phyloP scores from a whole-genome alignment of 192 early-diverging fungal species.

The Backusella liffmaniae region DNA sequence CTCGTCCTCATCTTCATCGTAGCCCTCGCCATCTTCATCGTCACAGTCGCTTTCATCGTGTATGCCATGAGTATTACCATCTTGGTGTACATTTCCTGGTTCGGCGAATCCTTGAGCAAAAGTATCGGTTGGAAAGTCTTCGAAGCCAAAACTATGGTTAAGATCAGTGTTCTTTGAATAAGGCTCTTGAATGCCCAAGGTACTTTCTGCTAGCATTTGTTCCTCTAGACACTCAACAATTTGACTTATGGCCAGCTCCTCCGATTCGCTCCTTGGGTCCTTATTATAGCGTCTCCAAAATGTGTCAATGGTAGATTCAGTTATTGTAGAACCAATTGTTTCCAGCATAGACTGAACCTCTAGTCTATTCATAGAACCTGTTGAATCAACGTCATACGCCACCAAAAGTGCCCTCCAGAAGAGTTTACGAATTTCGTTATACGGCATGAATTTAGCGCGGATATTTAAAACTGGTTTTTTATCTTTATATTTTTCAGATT shows the following conservation, averaged over 20 bases:
- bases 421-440: slow-evolving; percentile 56
- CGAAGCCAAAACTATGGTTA: not conserved
- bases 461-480: slow-evolving; percentile 47
- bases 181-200: not conserved
- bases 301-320: slow-evolving; percentile 59
- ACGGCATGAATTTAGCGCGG: slow-evolving; percentile 65
- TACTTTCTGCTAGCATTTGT: slow-evolving; percentile 21
- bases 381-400: slow-evolving; percentile 61
- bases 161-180: not conserved
- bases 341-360: slow-evolving; percentile 72
- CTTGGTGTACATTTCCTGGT: not conserved
- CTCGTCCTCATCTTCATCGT: slow-evolving; percentile 34
- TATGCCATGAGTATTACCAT: not conserved
- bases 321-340: slow-evolving; percentile 63
- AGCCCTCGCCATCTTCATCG: slow-evolving; percentile 30
- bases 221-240: slow-evolving; percentile 60
- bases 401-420: slow-evolving; percentile 70
- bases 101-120: not conserved
- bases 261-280: slow-evolving; percentile 47
- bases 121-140: not conserved
- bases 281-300: slow-evolving; percentile 52
- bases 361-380: slow-evolving; percentile 54
- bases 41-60: not conserved
- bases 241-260: slow-evolving; percentile 56
- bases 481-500: slow-evolving; percentile 37